phyloP scores from a whole-genome alignment of 1,284 basidiomycete genomes.

The Trichosporon coremiiforme region DNA sequence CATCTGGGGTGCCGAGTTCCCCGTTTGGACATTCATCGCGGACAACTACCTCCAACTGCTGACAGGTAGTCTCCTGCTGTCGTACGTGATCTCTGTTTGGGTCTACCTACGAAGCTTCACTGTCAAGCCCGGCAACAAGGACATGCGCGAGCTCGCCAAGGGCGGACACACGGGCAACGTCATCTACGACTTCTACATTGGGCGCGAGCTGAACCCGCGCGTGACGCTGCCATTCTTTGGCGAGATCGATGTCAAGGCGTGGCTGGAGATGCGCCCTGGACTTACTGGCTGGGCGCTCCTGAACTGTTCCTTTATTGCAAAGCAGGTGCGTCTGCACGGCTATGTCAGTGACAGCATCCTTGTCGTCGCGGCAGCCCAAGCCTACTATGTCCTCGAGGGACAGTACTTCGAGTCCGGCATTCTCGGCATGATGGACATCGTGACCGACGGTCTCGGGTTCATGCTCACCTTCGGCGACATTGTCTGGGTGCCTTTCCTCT shows the following conservation, averaged over 20 bases:
- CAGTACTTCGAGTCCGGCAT: slow-evolving; percentile 22
- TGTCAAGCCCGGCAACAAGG: slow-evolving; percentile 15
- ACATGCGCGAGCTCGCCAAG: slow-evolving; percentile 22
- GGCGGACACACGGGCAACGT: slow-evolving; percentile 20
- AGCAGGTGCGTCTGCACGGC: slow-evolving; percentile 24
- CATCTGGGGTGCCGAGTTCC: slow-evolving; percentile 20
- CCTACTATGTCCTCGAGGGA: slow-evolving; percentile 24
- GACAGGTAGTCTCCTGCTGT: slow-evolving; percentile 14
- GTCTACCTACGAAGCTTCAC: slow-evolving; percentile 22
- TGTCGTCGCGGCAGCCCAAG: slow-evolving; percentile 16
- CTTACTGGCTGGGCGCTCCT: slow-evolving; percentile 21
- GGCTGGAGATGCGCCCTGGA: slow-evolving; percentile 35
- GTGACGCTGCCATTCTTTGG: slow-evolving; percentile 23
- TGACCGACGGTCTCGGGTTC: slow-evolving; percentile 22
- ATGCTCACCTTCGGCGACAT: slow-evolving; percentile 24
- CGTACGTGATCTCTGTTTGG: slow-evolving; percentile 19
- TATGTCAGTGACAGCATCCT: slow-evolving; percentile 24
- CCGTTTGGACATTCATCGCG: slow-evolving; percentile 21
- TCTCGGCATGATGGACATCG: slow-evolving; percentile 27
- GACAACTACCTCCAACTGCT: slow-evolving; percentile 23
- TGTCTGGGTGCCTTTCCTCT: slow-evolving; percentile 25
- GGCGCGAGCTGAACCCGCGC: slow-evolving; percentile 25
- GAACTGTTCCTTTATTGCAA: slow-evolving; percentile 23
- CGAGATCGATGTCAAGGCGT: slow-evolving; percentile 37
- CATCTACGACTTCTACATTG: slow-evolving; percentile 25